A percentile compares a stretch with the other conserved stretches of the same genome.
Conservation (phyloP, 305 asterid species). For the Ajuga reptans region DNA sequence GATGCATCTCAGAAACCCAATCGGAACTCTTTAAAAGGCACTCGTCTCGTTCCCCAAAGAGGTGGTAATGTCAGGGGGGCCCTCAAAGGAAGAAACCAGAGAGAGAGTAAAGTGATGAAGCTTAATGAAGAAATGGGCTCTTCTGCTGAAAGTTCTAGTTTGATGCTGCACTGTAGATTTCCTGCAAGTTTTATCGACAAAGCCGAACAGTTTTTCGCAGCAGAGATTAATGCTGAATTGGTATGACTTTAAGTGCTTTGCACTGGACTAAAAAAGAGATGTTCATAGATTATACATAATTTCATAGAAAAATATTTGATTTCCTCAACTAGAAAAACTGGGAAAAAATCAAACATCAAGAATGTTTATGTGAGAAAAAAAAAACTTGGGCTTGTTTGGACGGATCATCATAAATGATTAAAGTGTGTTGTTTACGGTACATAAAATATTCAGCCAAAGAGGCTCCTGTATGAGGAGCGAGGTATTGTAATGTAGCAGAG, state of each 20-base stretch:
- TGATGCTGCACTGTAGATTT: conserved; percentile 68
- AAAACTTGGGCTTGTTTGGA: too few relatives aligned
- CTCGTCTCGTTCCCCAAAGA: conserved; percentile 46
- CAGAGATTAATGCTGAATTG: conserved; percentile 29
- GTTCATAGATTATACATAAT: background rate
- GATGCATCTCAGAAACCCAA: conserved; percentile 43
- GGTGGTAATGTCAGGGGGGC: conserved; percentile 39
- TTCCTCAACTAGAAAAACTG: background rate
- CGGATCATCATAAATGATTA: too few relatives aligned
- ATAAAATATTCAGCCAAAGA: too few relatives aligned
- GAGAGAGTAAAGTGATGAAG: conserved; percentile 51
- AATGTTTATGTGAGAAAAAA: too few relatives aligned
- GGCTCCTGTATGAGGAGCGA: too few relatives aligned
- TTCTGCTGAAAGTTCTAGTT: conserved; percentile 37
- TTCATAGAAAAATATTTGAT: background rate
- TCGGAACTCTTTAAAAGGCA: conserved; percentile 31
- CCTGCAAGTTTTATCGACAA: conserved; percentile 60
- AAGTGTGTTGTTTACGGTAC: too few relatives aligned
- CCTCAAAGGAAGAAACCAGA: conserved; percentile 42
- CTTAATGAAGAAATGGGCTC: conserved; percentile 47
- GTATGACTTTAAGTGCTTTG: conserved; percentile 12
- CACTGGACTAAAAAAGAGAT: background rate
- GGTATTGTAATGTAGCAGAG: too few relatives aligned
- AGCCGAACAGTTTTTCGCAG: conserved; percentile 70
- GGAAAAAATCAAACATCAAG: too few relatives aligned